These are phyloP conservation scores for Zymoseptoria pseudotritici DNA, from an alignment of 2,329 filamentous ascomycete species.

Conservation along the genomic window DNA sequence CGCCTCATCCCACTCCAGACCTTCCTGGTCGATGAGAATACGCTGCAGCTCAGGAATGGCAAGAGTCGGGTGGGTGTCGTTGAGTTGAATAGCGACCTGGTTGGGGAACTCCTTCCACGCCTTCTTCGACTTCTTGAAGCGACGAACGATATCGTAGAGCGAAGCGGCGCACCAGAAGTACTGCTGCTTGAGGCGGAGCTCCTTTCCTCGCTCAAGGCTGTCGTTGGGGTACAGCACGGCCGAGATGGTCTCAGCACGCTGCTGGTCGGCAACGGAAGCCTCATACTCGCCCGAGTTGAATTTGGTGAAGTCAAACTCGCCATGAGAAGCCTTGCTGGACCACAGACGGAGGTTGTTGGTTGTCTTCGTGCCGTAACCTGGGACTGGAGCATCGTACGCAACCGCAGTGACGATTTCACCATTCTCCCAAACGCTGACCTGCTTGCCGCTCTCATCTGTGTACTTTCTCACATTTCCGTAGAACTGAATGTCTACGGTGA, in stretches of 20 bases:
- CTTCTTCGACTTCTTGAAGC: constrained; percentile 95
- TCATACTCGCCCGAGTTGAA: constrained; percentile 99
- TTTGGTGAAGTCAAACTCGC: constrained; percentile 98
- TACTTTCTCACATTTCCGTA: constrained; percentile 76
- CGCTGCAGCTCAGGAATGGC: constrained; percentile 94
- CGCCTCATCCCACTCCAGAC: constrained; percentile 85
- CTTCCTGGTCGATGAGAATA: constrained; percentile 82
- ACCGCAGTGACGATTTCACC: constrained; percentile 88
- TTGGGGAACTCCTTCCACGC: constrained; percentile 88
- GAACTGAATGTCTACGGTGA: constrained; percentile 95
- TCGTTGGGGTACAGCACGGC: constrained; percentile 97
- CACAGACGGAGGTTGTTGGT: constrained; percentile 96
- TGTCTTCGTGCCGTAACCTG: constrained; percentile 79
- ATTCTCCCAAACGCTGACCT: constrained; percentile 72
- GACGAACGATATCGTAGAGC: constrained; percentile 87
- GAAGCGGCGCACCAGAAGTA: constrained; percentile 99
- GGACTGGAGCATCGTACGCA: constrained; percentile 81
- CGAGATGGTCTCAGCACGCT: constrained; percentile 97
- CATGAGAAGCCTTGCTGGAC: constrained; percentile 94
- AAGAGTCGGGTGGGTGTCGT: constrained; percentile 94
- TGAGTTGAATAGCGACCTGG: constrained; percentile 93
- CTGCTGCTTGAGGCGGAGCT: constrained; percentile 95
- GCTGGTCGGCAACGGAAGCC: constrained; percentile 94
- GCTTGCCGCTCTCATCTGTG: constrained; percentile 64
- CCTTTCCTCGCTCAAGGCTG: constrained; percentile 92